These are phyloP conservation scores for Pythium rhizo-oryzae DNA, from an alignment of 352 stramenopile species.

Conservation along the genomic window DNA sequence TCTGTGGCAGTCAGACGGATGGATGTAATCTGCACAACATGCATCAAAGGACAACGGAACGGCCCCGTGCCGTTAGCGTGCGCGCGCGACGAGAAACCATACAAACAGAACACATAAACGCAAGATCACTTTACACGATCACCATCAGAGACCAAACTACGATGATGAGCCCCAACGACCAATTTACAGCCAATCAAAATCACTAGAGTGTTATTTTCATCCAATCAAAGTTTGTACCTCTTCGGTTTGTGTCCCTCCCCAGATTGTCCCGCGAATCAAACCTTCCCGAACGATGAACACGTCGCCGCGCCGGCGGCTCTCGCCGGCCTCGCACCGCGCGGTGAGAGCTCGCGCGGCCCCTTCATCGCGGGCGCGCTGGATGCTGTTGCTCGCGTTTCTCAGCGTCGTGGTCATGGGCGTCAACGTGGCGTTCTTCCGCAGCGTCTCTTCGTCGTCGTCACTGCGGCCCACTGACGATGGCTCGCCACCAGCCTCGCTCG, in stretches of 20 bases:
- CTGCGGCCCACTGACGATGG: slow-evolving; percentile 25
- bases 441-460: slow-evolving; percentile 27
- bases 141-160: background rate
- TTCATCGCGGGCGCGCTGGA: slow-evolving; percentile 11
- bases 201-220: background rate
- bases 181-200: slow-evolving; percentile 13
- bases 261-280: background rate
- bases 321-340: slow-evolving; percentile 3
- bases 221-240: slow-evolving; percentile 22
- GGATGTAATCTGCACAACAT: background rate
- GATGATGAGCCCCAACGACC: background rate
- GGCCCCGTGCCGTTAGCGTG: background rate
- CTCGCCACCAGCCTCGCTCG: slow-evolving; percentile 8
- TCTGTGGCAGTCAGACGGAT: background rate
- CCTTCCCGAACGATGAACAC: slow-evolving; percentile 3
- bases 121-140: slow-evolving; percentile 10
- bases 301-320: slow-evolving; percentile 18
- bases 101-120: background rate
- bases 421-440: slow-evolving; percentile 28
- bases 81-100: background rate
- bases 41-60: background rate
- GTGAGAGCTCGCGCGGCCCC: background rate
- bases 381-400: slow-evolving; percentile 7
- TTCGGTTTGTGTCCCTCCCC: slow-evolving; percentile 3
- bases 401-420: slow-evolving; percentile 7